Base-by-base conservation (phyloP, 257 asterid species). In the Lavandula angustifolia region DNA sequence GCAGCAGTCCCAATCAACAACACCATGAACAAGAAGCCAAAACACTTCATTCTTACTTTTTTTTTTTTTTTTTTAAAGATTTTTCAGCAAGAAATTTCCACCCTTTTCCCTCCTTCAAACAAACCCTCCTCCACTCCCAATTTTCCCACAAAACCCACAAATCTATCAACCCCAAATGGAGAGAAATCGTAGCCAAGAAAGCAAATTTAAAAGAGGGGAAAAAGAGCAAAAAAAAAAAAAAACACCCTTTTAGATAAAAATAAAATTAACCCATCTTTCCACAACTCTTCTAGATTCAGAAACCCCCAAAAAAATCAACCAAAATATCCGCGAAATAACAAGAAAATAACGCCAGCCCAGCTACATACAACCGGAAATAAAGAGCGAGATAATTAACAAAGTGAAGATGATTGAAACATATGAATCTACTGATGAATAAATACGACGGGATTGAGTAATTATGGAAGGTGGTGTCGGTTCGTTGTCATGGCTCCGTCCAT, bases 41-140 rank as follows among this genome's bases (percentile, higher is more conserved):
- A 76, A 63, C 29, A 64, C 82, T 76, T 83, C 95, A 85, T 87
- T 59, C n/a, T 67, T 56, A 44, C 71, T 60, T n/a, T n/a, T n/a
- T n/a, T n/a, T n/a, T n/a, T n/a, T n/a, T n/a, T n/a, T n/a, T n/a
- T n/a, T n/a, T n/a, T n/a, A n/a, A n/a, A n/a, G n/a, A n/a, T n/a
- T n/a, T n/a, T n/a, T n/a, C n/a, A 32, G 18, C 41, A 70, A 35
- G 18, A 58, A 68, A 27, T 46, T 52, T n/a, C 33, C 14, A n/a
- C 6, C 35, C 11, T 67, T 16, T 52, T 31, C 7, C 3, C 67
- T 38, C 5, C 32, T 33, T 6, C 6, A 55, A 12, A n/a, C 54
- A 17, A 48, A 12, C 52, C 62, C 60, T 64, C 0, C 35, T 9
- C 9, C 32, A 3, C 27, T 3, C 18, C 10, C 7, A 38, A 48